phyloP scores from a whole-genome alignment of 441 rosid species.

The Capsella rubella region DNA sequence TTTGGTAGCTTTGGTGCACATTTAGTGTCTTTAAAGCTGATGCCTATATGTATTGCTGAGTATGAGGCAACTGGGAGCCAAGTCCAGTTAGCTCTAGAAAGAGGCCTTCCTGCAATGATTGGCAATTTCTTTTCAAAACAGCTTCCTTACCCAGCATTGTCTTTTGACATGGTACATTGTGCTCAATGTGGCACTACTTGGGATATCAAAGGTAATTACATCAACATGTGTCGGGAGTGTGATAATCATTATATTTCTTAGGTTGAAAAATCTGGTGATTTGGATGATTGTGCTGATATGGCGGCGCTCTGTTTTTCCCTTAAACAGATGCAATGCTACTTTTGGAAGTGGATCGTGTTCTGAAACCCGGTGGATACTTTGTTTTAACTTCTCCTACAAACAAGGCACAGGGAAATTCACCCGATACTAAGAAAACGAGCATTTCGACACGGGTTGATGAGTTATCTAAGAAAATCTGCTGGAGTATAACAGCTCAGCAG shows the following conservation, averaged over 20 bases:
- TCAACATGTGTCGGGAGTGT: neutral
- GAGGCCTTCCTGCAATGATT: slow-evolving; percentile 98
- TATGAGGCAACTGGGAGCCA: slow-evolving; percentile 97
- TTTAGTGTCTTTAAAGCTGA: slow-evolving; percentile 76
- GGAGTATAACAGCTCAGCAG: slow-evolving; percentile 92
- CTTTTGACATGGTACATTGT: slow-evolving; percentile 97
- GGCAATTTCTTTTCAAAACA: slow-evolving; percentile 82
- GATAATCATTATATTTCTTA: neutral
- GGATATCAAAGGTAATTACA: slow-evolving; percentile 80
- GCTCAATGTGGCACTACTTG: slow-evolving; percentile 90
- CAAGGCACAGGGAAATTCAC: slow-evolving; percentile 61
- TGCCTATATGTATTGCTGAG: slow-evolving; percentile 89
- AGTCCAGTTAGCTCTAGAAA: slow-evolving; percentile 95
- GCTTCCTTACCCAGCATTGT: slow-evolving; percentile 89
- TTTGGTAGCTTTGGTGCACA: slow-evolving; percentile 99
- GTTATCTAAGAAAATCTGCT: slow-evolving; percentile 76
- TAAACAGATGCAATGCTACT: slow-evolving; percentile 85
- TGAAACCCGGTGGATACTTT: slow-evolving; percentile 96
- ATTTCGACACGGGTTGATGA: slow-evolving; percentile 62
- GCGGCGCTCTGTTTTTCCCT: slow-evolving; percentile 29
- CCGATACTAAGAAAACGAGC: slow-evolving; percentile 58
- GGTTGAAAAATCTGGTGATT: neutral
- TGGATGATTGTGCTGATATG: slow-evolving; percentile 8
- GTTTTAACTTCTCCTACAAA: slow-evolving; percentile 80
- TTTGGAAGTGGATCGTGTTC: slow-evolving; percentile 87